Percentiles rank a stretch among this genome's conserved stretches.
phyloP scores from a whole-genome alignment of 257 asterid species.

The Nicotiana tabacum region DNA sequence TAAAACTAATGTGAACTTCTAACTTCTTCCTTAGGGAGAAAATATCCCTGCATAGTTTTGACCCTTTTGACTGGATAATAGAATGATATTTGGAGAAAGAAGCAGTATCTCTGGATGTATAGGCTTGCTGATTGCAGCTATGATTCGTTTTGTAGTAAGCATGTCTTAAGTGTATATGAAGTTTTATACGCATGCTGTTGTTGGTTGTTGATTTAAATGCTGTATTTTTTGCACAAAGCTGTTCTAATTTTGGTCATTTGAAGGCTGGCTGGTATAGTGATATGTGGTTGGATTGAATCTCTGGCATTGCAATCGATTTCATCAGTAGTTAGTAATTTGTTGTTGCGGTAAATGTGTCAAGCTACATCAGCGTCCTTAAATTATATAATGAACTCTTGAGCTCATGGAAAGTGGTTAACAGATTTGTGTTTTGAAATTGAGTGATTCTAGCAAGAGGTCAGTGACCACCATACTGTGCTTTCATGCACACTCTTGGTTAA shows the following conservation, averaged over 20 bases:
- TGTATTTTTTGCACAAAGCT: neutral
- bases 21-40: neutral
- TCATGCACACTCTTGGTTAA: neutral
- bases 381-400: neutral
- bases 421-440: neutral
- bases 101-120: neutral
- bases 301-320: neutral
- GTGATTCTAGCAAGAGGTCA: neutral
- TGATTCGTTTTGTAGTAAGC: neutral
- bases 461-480: neutral
- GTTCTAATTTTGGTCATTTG: neutral
- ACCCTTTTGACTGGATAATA: neutral
- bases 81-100: neutral
- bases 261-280: neutral
- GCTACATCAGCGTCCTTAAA: neutral
- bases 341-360: neutral
- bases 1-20: neutral
- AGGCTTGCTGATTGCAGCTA: neutral
- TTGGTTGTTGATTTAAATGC: neutral
- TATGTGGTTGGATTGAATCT: neutral
- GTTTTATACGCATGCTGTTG: neutral
- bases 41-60: neutral
- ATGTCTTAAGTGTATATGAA: neutral
- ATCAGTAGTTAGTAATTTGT: neutral
- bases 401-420: neutral